Evolutionary conservation across 352 stramenopile genomes (phyloP), one percentile per base, ranked within the genome.

Genomic region (Pythium vanterpoolii): DNA sequence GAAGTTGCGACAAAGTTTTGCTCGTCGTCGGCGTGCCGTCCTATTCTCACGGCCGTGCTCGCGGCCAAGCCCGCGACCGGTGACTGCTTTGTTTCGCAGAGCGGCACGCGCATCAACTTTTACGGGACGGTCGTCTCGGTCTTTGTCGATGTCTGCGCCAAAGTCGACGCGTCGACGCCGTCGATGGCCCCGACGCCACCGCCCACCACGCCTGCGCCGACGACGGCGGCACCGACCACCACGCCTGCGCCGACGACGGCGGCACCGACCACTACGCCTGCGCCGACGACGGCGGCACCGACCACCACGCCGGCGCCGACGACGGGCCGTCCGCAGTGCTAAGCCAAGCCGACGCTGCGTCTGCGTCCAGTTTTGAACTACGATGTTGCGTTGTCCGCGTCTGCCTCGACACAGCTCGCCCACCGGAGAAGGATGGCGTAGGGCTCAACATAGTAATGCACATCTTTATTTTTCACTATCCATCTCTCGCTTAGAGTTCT

Each of bases 101-200:
- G 8, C 13, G 36, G 27, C 26, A 30, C 23, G n/a, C 38, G 8
- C 16, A 24, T 54, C 24, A 48, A 57, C 47, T 62, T 62, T 26
- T 62, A 56, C 55, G 55, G 33, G 14, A 51, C 28, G 18, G n/a
- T 62, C 23, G n/a, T 55, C 16, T 36, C 26, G 24, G 36, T 39
- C n/a, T 50, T 42, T 19, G 21, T 34, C 33, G 40, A 51, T 8
- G 38, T 34, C 14, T 64, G 45, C 46, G 34, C n/a, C 13, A 44
- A 8, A 13, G 18, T 24, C 19, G 6, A n/a, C 3, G 3, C 53
- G 30, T 34, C 40, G 24, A 38, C 51, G 18, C 19, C 39, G 28
- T 13, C 40, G 19, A 39, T 33, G 26, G 2, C 40, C 9, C 23
- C 30, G 14, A 16, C 44, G 14, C 38, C 39, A 10, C 18, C 38